phyloP scores from a whole-genome alignment of 768 basidiomycete species.

The Asterophora lycoperdoides region DNA sequence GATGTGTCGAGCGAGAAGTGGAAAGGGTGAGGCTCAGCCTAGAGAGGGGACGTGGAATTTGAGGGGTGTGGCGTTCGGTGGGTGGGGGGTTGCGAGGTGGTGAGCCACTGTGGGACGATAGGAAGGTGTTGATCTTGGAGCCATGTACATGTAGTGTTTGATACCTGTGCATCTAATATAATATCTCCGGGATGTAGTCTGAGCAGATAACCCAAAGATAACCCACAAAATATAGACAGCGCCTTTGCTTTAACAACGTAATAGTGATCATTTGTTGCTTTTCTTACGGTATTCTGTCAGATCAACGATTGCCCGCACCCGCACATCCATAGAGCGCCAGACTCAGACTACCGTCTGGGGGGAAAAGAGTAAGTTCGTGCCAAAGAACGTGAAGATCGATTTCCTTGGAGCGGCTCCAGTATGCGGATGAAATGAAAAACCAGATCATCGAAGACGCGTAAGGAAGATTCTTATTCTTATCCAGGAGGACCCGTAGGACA shows the following conservation, averaged over 20 bases:
- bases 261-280: too few species aligned
- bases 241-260: too few species aligned
- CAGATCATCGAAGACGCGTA: conserved; percentile 2
- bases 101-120: conserved; percentile 2
- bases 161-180: too few species aligned
- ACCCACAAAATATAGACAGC: too few species aligned
- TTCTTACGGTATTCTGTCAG: too few species aligned
- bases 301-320: too few species aligned
- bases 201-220: too few species aligned
- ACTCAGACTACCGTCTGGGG: too few species aligned
- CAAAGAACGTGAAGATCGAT: neutral
- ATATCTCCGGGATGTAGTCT: too few species aligned
- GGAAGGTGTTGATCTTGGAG: neutral
- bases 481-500: neutral
- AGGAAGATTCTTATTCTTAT: conserved; percentile 1
- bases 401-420: neutral
- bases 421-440: conserved; percentile 1
- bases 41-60: conserved; percentile 57
- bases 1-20: conserved; percentile 51
- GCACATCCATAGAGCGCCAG: too few species aligned
- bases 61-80: conserved; percentile 58
- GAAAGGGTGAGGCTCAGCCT: conserved; percentile 44
- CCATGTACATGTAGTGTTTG: neutral
- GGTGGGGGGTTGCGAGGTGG: conserved; percentile 43
- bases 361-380: neutral